Conservation (phyloP, 2,329 filamentous ascomycete genomes). For the Fonsecaea pedrosoi region DNA sequence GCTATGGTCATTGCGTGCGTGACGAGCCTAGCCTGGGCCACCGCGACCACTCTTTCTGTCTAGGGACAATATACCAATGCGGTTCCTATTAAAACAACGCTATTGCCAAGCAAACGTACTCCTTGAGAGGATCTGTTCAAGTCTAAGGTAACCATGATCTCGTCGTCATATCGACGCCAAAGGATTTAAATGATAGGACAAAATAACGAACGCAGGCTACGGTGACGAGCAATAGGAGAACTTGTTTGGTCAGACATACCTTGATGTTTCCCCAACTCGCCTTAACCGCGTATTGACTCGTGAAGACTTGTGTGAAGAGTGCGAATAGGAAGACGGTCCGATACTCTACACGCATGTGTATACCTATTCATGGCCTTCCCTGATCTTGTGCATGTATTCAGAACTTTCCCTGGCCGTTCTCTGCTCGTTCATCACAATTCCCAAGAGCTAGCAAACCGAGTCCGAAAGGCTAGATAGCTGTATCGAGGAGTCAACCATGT, state of each 20-base stretch:
- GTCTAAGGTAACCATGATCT: background rate
- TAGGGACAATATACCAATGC: background rate
- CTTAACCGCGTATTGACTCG: background rate
- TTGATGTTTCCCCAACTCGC: background rate
- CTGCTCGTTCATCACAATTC: background rate
- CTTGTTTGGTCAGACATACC: background rate
- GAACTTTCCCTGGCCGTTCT: background rate
- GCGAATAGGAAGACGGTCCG: background rate
- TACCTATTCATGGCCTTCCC: background rate
- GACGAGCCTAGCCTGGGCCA: too few species aligned
- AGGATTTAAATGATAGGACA: background rate
- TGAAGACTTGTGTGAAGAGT: background rate
- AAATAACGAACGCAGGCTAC: background rate
- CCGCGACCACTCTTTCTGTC: background rate
- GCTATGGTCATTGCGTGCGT: constrained; percentile 38
- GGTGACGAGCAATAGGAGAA: background rate
- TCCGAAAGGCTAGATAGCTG: background rate
- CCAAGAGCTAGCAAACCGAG: background rate
- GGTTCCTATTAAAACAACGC: background rate
- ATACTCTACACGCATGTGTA: background rate
- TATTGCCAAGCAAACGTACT: background rate
- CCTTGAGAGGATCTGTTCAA: background rate
- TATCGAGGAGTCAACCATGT: background rate
- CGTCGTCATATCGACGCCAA: background rate
- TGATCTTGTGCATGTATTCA: background rate